Evolutionary conservation across 805 yeast species (phyloP).

Genomic region (Kodamaea kaohsiungensis): DNA sequence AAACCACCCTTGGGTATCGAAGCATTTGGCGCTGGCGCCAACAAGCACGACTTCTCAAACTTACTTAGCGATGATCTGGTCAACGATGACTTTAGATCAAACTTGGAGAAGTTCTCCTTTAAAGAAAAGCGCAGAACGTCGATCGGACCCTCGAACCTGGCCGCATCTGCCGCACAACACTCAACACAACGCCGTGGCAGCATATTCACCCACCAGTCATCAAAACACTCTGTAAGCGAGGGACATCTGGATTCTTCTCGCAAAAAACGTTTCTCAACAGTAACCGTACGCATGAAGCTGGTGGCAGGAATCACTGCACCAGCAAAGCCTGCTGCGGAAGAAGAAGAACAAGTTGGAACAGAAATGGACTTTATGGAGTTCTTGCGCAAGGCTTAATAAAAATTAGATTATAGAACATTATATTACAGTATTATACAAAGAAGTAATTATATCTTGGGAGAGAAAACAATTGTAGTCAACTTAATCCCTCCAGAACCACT

Average conservation of each 20-base stretch:
- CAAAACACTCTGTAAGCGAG: background rate
- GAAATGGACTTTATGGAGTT: slow-evolving; percentile 52
- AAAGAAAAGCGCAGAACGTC: slow-evolving; percentile 1
- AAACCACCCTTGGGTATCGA: background rate
- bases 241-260: slow-evolving; percentile 5
- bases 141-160: background rate
- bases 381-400: slow-evolving; percentile 37
- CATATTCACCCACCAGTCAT: slow-evolving; percentile 1
- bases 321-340: slow-evolving; percentile 12
- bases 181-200: background rate
- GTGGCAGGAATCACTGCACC: background rate
- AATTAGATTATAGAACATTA: slow-evolving; percentile 3
- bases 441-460: no score
- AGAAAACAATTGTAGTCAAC: no score
- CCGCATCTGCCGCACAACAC: background rate
- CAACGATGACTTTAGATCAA: slow-evolving; percentile 15
- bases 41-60: slow-evolving; percentile 39
- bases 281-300: slow-evolving; percentile 1
- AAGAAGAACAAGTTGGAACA: slow-evolving; percentile 14
- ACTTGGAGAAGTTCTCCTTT: slow-evolving; percentile 32
- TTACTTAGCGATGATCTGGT: slow-evolving; percentile 29
- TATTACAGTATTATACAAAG: slow-evolving; percentile 17
- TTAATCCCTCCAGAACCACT: no score
- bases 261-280: slow-evolving; percentile 2
- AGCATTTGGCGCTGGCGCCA: slow-evolving; percentile 12